phyloP scores from a whole-genome alignment of 495 filamentous ascomycete genomes.

The Coniosporium apollinis region DNA sequence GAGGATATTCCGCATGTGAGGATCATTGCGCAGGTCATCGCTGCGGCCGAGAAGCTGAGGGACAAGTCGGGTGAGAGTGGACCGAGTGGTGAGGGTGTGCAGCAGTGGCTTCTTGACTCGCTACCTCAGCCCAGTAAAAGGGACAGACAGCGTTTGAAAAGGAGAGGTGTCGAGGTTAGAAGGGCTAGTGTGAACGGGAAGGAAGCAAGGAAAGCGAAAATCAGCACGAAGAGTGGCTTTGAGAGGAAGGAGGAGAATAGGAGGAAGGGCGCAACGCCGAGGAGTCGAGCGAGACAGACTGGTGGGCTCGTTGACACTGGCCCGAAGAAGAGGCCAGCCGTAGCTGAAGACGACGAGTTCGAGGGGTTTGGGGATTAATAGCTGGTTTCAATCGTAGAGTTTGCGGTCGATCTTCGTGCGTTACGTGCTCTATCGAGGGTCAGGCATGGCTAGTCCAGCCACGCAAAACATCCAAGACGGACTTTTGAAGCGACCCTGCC shows the following conservation, averaged over 20 bases:
- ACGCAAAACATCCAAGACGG: too few relatives aligned
- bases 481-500: too few relatives aligned
- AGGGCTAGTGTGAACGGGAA: constrained; percentile 29
- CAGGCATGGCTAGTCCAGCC: too few relatives aligned
- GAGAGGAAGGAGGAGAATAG: constrained; percentile 65
- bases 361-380: constrained; percentile 48
- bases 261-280: constrained; percentile 52
- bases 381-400: too few relatives aligned
- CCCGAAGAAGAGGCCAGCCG: too few relatives aligned
- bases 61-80: constrained; percentile 23
- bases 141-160: constrained; percentile 66
- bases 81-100: constrained; percentile 34
- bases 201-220: constrained; percentile 36
- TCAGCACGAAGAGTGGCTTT: constrained; percentile 86
- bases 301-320: constrained; percentile 18
- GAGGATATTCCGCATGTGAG: constrained; percentile 86
- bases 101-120: constrained; percentile 79
- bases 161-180: constrained; percentile 62
- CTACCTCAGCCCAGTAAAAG: constrained; percentile 70
- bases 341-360: constrained; percentile 37
- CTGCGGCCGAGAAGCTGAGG: constrained; percentile 49
- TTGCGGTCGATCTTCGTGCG: too few relatives aligned
- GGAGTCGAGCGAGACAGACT: constrained; percentile 45
- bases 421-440: too few relatives aligned
- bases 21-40: constrained; percentile 82